Base-by-base conservation (phyloP, 108 stramenopile species). In the Discostella pseudostelligera region DNA sequence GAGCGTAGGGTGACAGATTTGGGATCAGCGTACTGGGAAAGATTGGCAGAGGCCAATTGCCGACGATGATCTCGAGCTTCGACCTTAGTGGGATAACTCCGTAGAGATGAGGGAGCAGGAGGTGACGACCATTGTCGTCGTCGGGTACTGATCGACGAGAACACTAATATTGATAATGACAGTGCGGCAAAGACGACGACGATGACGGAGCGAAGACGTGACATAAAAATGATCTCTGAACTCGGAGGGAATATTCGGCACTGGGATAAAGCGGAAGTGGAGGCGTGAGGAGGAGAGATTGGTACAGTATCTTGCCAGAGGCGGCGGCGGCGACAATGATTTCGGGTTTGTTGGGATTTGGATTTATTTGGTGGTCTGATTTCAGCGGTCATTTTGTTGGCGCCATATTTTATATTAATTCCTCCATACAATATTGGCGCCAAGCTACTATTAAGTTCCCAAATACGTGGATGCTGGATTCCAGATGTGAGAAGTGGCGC, bases 21-120 rank as follows among this genome's bases (percentile, higher is more conserved):
- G 53, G 53, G 53, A 54, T 54, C 53, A 7, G 53, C 32, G 53
- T 14, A 54, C 32, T 54, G 53, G 29, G 20, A 6, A 16, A 54
- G 53, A 25, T 13, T 36, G 32, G 32, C 1, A 4, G 32, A 32
- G 3, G 32, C 32, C 9, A 54, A 29, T n/a, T 36, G 53, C 14
- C 53, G 53, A 10, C 35, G 53, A 54, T 54, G 53, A 54, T 3
- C 3, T 35, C 32, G 53, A 43, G 3, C 42, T n/a, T 43, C 42
- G 7, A n/a, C 42, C 14, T n/a, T 12, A 8, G 3, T 43, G 10
- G 42, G 3, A 43, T 8, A 12, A n/a, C 42, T 43, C n/a, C 42
- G 10, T 43, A 43, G 42, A n/a, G 42, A 43, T 3, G 53, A 35
- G 53, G 29, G 12, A 54, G 4, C n/a, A 22, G 8, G 17, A 19